These are phyloP conservation scores for Gastrodia elata DNA, from an alignment of 106 monocot species.

Conservation along the genomic window DNA sequence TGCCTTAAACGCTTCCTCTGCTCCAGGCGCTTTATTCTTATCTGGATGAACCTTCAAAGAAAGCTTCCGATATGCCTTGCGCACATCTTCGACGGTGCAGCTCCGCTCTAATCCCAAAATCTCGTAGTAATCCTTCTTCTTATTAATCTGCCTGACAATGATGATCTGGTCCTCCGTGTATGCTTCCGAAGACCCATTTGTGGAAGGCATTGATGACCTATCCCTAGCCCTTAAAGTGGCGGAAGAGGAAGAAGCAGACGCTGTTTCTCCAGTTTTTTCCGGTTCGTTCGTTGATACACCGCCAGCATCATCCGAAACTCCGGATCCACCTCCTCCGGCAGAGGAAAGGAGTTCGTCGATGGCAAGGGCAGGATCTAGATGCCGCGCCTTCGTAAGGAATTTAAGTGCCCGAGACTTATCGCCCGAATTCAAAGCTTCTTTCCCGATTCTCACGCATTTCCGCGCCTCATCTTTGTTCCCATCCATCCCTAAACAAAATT, in stretches of 20 bases:
- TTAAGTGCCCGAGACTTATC: constrained; percentile 59
- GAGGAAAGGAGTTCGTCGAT: constrained; percentile 58
- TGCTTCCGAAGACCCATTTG: constrained; percentile 16
- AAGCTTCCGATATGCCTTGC: constrained; percentile 82
- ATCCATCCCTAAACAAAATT: constrained; percentile 41
- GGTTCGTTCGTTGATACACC: constrained; percentile 1
- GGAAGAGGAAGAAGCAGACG: background rate
- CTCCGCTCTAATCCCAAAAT: constrained; percentile 62
- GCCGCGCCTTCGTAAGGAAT: constrained; percentile 73
- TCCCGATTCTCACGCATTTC: constrained; percentile 74
- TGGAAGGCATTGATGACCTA: constrained; percentile 9
- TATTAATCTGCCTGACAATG: constrained; percentile 74
- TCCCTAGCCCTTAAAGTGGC: constrained; percentile 9
- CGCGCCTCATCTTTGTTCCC: constrained; percentile 94
- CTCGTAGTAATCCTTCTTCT: constrained; percentile 80
- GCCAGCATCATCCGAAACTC: constrained; percentile 1
- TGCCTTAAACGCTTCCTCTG: constrained; percentile 92
- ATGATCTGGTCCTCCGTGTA: constrained; percentile 84
- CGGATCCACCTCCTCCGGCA: background rate
- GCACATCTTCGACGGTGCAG: constrained; percentile 82
- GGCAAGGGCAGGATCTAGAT: constrained; percentile 70
- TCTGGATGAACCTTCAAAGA: constrained; percentile 95
- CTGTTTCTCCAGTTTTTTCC: background rate
- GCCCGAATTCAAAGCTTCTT: constrained; percentile 52
- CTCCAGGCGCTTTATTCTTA: constrained; percentile 89